phyloP scores from a whole-genome alignment of 371 early-diverging fungal genomes.

The Syncephalis fuscata region DNA sequence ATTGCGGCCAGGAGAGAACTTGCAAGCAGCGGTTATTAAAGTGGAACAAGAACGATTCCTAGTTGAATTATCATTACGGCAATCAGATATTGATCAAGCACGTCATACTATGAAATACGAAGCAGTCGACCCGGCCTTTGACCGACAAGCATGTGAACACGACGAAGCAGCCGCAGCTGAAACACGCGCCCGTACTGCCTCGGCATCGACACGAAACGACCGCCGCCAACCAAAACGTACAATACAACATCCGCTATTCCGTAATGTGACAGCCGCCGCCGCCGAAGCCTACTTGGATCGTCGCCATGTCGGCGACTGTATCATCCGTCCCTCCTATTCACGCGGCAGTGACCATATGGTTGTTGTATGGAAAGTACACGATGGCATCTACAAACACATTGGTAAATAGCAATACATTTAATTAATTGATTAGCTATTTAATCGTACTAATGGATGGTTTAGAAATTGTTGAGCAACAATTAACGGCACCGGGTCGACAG shows the following conservation, averaged over 20 bases:
- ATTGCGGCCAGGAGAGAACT: constrained; percentile 39
- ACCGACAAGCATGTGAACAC: constrained; percentile 16
- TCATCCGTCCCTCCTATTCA: constrained; percentile 78
- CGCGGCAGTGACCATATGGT: constrained; percentile 72
- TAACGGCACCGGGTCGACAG: constrained; percentile 17
- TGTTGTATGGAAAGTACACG: constrained; percentile 85
- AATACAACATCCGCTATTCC: constrained; percentile 76
- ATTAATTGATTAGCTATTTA: neutral
- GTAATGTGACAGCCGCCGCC: constrained; percentile 43
- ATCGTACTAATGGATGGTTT: neutral
- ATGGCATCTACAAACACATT: constrained; percentile 74
- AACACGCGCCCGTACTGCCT: constrained; percentile 36
- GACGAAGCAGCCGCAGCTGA: constrained; percentile 49
- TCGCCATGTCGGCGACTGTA: constrained; percentile 59
- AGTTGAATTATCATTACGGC: constrained; percentile 50
- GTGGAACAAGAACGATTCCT: constrained; percentile 62
- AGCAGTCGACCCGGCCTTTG: neutral
- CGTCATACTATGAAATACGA: constrained; percentile 9
- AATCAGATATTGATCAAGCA: constrained; percentile 22
- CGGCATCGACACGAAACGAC: constrained; percentile 25
- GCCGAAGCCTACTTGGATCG: constrained; percentile 56
- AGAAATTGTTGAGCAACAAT: constrained; percentile 67
- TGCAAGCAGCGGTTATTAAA: constrained; percentile 56
- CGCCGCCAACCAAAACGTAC: constrained; percentile 26
- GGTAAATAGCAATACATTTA: constrained; percentile 14